A percentile compares a stretch with the other conserved stretches of the same genome.
These are phyloP conservation scores for Schizophyllum commune DNA, from an alignment of 1,284 basidiomycete species.

Conservation along the genomic window DNA sequence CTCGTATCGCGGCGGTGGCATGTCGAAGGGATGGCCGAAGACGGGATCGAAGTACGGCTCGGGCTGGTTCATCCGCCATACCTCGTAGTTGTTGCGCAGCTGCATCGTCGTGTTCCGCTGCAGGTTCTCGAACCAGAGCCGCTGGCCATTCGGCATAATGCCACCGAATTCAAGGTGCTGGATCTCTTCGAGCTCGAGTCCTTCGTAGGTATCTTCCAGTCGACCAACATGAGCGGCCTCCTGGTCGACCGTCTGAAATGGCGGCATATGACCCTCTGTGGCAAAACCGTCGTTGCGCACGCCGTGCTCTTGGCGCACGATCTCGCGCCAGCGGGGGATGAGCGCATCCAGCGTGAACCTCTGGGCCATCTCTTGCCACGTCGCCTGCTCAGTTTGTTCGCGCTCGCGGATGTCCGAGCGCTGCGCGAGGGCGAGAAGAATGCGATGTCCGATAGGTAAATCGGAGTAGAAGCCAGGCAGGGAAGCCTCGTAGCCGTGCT, in stretches of 20 bases:
- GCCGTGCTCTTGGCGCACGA: background rate
- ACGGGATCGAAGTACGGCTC: too few species aligned
- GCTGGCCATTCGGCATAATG: background rate
- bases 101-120: background rate
- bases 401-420: background rate
- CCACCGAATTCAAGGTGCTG: background rate
- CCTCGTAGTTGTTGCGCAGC: background rate
- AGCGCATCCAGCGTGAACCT: background rate
- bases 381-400: background rate
- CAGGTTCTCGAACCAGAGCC: background rate
- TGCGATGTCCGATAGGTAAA: background rate
- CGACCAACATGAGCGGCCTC: background rate
- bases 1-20: too few species aligned
- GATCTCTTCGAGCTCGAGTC: background rate
- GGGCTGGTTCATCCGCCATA: background rate
- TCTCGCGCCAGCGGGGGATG: background rate
- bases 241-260: background rate
- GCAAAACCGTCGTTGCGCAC: background rate
- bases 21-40: too few species aligned
- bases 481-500: background rate
- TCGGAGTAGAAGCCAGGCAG: background rate
- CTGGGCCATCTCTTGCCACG: background rate
- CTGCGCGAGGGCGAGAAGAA: background rate
- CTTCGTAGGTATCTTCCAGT: background rate
- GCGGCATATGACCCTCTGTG: background rate